These are phyloP conservation scores for Bacidia rubella DNA, from an alignment of 495 filamentous ascomycete genomes.

Conservation along the genomic window DNA sequence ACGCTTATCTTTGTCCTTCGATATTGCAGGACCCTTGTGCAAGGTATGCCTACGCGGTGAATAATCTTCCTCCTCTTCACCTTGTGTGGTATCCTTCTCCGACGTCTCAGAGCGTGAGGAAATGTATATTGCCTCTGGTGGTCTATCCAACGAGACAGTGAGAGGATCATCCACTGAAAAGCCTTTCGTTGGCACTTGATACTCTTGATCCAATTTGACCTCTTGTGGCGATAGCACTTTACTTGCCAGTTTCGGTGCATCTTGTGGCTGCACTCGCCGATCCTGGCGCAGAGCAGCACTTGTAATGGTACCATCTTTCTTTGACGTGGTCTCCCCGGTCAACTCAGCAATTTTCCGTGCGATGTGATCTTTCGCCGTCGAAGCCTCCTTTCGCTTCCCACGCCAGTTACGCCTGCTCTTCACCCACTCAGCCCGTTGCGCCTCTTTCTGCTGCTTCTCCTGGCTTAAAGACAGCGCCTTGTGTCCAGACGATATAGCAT, in stretches of 20 bases:
- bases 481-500: not conserved
- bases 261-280: not conserved
- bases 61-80: not conserved
- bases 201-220: slow-evolving; percentile 34
- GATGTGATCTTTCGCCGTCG: not conserved
- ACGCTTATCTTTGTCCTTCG: not conserved
- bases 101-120: not conserved
- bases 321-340: not conserved
- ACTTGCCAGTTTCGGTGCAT: not conserved
- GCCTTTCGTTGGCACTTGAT: slow-evolving; percentile 22
- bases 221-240: slow-evolving; percentile 21
- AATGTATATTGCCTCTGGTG: slow-evolving; percentile 11
- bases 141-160: slow-evolving; percentile 7
- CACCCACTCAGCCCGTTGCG: not conserved
- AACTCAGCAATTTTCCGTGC: not conserved
- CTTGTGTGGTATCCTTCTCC: not conserved
- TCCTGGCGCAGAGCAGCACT: not conserved
- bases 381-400: not conserved
- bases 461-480: not conserved
- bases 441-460: not conserved
- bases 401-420: not conserved
- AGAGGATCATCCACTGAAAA: slow-evolving; percentile 4
- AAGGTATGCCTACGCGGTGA: not conserved
- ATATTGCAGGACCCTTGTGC: not conserved
- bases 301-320: not conserved